Evolutionary conservation across 1,284 basidiomycete species (phyloP).

Genomic region (Agroathelia rolfsii): DNA sequence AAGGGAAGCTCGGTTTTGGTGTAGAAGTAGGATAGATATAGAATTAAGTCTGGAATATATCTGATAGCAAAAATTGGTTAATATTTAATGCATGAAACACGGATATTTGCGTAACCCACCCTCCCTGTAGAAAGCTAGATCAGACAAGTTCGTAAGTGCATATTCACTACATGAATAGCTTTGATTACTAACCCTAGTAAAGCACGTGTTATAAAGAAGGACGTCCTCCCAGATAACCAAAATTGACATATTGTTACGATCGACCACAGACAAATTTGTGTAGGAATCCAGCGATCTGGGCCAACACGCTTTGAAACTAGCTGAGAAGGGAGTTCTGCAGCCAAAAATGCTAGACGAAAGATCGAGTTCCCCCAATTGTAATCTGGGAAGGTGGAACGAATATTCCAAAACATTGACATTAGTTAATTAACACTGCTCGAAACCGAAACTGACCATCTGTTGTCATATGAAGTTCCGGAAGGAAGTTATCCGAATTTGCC

Average conservation of each 20-base stretch:
- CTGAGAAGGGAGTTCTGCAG: conserved; percentile 62
- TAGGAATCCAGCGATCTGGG: conserved; percentile 65
- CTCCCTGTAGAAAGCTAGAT: conserved; percentile 46
- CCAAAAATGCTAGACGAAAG: conserved; percentile 47
- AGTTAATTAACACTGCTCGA: background rate
- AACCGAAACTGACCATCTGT: conserved; percentile 33
- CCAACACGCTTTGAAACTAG: conserved; percentile 62
- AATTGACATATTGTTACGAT: conserved; percentile 45
- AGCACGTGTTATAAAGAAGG: conserved; percentile 38
- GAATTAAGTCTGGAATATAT: conserved; percentile 53
- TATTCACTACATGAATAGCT: background rate
- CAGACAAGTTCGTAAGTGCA: conserved; percentile 11
- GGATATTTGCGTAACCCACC: conserved; percentile 31
- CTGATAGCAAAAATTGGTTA: conserved; percentile 14
- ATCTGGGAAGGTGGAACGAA: conserved; percentile 24
- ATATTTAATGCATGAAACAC: conserved; percentile 6
- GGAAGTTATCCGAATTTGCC: conserved; percentile 60
- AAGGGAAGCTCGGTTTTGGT: conserved; percentile 59
- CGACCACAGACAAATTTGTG: conserved; percentile 26
- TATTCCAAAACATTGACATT: too few species aligned
- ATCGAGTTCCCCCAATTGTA: conserved; percentile 59
- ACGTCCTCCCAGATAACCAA: conserved; percentile 45
- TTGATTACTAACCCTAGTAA: conserved; percentile 28
- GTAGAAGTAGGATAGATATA: conserved; percentile 66
- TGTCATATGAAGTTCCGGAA: conserved; percentile 50